A percentile compares a stretch with the other conserved stretches of the same genome.
Evolutionary conservation across 345 rosid species (phyloP).

Genomic region (Eucalyptus paniculata): DNA sequence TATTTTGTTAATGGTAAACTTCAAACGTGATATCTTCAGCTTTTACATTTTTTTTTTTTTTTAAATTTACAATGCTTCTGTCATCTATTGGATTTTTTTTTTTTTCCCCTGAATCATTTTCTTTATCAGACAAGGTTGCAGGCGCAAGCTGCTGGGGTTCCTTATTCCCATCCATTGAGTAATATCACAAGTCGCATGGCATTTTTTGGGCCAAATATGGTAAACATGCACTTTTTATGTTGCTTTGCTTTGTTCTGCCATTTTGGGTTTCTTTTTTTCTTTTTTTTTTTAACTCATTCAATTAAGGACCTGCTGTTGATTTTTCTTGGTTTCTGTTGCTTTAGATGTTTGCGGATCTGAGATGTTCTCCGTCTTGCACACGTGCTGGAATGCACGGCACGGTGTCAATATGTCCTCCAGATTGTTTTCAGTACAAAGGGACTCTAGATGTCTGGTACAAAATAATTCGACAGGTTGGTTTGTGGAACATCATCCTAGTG

Average conservation of each 20-base stretch:
- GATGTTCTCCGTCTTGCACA: slow-evolving; percentile 89
- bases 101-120: not conserved
- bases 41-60: not conserved
- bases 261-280: not conserved
- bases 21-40: not conserved
- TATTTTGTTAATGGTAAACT: not conserved
- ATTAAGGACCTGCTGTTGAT: not conserved
- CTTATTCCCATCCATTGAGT: slow-evolving; percentile 89
- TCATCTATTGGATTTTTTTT: not conserved
- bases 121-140: slow-evolving; percentile 73
- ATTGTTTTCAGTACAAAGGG: slow-evolving; percentile 96
- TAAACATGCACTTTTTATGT: not conserved
- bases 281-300: not conserved
- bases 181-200: slow-evolving; percentile 74
- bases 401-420: slow-evolving; percentile 93
- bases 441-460: slow-evolving; percentile 90
- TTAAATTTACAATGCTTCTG: not conserved
- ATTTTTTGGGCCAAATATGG: slow-evolving; percentile 89
- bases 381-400: slow-evolving; percentile 99
- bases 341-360: slow-evolving; percentile 89
- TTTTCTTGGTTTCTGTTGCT: not conserved
- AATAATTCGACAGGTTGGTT: slow-evolving; percentile 79
- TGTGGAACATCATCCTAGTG: not conserved
- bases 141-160: slow-evolving; percentile 93
- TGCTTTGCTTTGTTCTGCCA: not conserved